Conservation (phyloP, 2,329 filamentous ascomycete genomes). For the Gaeumannomyces sp. region DNA sequence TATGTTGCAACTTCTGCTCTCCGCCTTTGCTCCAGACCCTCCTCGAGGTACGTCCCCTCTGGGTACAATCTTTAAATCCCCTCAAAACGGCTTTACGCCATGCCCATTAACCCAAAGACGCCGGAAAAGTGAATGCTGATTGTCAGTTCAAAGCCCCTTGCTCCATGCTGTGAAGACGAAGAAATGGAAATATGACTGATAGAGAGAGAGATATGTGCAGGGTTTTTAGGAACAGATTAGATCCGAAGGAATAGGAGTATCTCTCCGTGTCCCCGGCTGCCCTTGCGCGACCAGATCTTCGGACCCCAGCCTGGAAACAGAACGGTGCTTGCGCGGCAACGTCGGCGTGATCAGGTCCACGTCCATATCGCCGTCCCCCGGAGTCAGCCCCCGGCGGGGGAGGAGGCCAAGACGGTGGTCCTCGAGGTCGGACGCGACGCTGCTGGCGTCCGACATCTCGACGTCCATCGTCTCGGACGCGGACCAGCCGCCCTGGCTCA, state of each 20-base stretch:
- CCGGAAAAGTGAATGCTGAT: not conserved
- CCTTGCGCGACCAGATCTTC: conserved; percentile 20
- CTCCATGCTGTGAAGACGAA: not conserved
- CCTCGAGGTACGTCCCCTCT: not conserved
- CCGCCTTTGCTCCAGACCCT: not conserved
- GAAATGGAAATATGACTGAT: not conserved
- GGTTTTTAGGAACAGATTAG: not conserved
- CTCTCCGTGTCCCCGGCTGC: conserved; percentile 24
- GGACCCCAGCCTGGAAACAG: conserved; percentile 13
- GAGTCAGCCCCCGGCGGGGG: conserved; percentile 10
- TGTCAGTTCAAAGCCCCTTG: not conserved
- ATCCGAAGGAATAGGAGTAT: conserved; percentile 24
- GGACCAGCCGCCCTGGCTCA: conserved; percentile 8
- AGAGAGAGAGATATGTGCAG: too few species aligned
- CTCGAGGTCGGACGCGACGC: conserved; percentile 4
- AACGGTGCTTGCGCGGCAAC: conserved; percentile 6
- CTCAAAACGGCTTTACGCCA: not conserved
- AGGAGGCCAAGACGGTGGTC: not conserved
- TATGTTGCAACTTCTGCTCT: not conserved
- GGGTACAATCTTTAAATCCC: not conserved
- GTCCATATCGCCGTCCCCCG: conserved; percentile 23
- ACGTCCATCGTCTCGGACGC: conserved; percentile 8
- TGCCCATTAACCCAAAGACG: not conserved
- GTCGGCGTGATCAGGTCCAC: conserved; percentile 11
- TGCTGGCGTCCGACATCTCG: conserved; percentile 11